Evolutionary conservation across 140 eudicot species (phyloP), one percentile per base, ranked within the genome.

Genomic region (Erigeron philadelphicus): DNA sequence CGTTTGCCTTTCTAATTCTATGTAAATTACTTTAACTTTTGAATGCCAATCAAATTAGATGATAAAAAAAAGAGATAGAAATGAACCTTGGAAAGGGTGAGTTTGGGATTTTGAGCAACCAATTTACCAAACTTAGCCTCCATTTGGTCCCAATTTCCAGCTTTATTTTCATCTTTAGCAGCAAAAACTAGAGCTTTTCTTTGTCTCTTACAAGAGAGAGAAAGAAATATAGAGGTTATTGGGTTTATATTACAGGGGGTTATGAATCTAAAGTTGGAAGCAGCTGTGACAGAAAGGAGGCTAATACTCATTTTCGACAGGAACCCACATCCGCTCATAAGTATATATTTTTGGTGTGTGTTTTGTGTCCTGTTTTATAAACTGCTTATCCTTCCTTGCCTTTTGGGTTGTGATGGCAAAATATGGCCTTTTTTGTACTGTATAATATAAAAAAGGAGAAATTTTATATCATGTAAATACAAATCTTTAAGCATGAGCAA

Each of bases 81-180:
- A 17, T 10, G 19, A 42, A 92, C 98, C 98, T 92, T 86, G 53
- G 93, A 65, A 16, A 82, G 79, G 75, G 86, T 83, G 66, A 86
- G 64, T 65, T 92, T 72, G 4, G 96, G 85, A 79, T 83, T 86
- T 81, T 88, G 83, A 57, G 85, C 85, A 49, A 88, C 59, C 76
- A 88, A 76, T 68, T 78, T 66, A 69, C 89, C 88, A 52, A 86
- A 86, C 62, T 88, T 76, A 63, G 83, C 88, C 84, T 92, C 95
- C 84, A 88, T 82, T 57, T 74, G 76, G 41, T 83, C 88, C 95
- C 95, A 86, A 63, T 77, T 72, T 65, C 74, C 82, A 62, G 84
- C 81, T 15, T 79, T 72, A 18, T 81, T 41, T 53, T 71, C 86
- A 71, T 81, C 81, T 69, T 79, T 81, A 7, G 88, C 81, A 8